A percentile compares a stretch with the other conserved stretches of the same genome.
phyloP scores from a whole-genome alignment of 352 stramenopile genomes.

The Phytophthora europaea region DNA sequence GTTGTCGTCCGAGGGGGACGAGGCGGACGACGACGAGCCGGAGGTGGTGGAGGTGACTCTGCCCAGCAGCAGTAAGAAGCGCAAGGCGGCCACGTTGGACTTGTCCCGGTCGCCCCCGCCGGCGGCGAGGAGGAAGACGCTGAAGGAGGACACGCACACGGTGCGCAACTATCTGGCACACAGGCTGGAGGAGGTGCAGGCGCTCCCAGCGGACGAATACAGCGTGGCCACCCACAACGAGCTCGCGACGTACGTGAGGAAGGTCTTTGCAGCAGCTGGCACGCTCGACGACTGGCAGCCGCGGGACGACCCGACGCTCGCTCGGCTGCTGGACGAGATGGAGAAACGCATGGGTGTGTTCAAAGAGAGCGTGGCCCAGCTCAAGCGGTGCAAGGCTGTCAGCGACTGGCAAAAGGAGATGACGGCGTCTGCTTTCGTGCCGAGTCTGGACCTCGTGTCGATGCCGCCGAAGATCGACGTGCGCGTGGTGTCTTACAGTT shows the following conservation, averaged over 20 bases:
- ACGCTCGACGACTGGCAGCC: slow-evolving; percentile 26
- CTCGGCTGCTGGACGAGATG: slow-evolving; percentile 25
- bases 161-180: slow-evolving; percentile 2
- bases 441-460: slow-evolving; percentile 23
- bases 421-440: slow-evolving; percentile 18
- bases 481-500: neutral
- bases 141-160: slow-evolving; percentile 1
- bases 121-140: slow-evolving; percentile 3
- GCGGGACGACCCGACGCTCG: slow-evolving; percentile 15
- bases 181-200: slow-evolving; percentile 10
- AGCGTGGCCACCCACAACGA: slow-evolving; percentile 19
- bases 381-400: neutral
- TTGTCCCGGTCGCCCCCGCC: slow-evolving; percentile 14
- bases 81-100: slow-evolving; percentile 23
- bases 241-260: slow-evolving; percentile 19
- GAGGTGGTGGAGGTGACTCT: slow-evolving; percentile 21
- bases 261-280: slow-evolving; percentile 4
- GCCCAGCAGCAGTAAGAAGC: slow-evolving; percentile 21
- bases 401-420: slow-evolving; percentile 18
- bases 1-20: slow-evolving; percentile 15
- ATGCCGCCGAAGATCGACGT: slow-evolving; percentile 12
- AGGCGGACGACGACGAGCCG: slow-evolving; percentile 12
- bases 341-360: slow-evolving; percentile 1
- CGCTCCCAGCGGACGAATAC: slow-evolving; percentile 2
- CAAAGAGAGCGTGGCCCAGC: slow-evolving; percentile 21